A percentile compares a stretch with the other conserved stretches of the same genome.
Conservation (phyloP, 139 green algal genomes). For the Chlorella sp. region DNA sequence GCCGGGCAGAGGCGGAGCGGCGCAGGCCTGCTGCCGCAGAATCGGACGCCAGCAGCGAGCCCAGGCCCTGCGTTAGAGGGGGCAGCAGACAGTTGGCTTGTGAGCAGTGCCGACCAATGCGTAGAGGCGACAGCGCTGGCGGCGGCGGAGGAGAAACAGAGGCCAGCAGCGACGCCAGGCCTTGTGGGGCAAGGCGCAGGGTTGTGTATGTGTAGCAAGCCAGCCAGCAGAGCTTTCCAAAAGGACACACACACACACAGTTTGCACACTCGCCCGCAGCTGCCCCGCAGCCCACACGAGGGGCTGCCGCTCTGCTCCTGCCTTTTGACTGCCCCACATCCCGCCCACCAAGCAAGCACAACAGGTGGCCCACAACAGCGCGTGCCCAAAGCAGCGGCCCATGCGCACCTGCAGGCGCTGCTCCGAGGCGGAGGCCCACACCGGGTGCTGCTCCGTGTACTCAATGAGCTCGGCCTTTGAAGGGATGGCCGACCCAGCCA, state of each 20-base stretch:
- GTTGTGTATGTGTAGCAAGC: no score
- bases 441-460: conserved; percentile 47
- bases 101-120: no score
- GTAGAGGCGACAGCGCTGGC: no score
- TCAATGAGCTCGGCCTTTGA: conserved; percentile 42
- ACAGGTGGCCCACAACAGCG: not conserved
- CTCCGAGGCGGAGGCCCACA: conserved; percentile 8
- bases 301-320: no score
- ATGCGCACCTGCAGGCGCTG: conserved; percentile 25
- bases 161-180: no score
- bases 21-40: not conserved
- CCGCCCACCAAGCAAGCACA: not conserved
- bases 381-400: not conserved
- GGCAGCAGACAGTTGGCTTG: no score
- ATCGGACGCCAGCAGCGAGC: conserved; percentile 6
- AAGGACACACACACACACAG: no score
- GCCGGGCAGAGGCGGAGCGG: not conserved
- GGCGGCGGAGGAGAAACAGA: not conserved
- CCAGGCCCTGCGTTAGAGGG: conserved; percentile 41
- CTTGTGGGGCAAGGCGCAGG: no score
- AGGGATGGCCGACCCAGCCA: conserved; percentile 30
- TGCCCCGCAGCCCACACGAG: no score
- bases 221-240: no score
- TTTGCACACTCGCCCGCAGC: no score
- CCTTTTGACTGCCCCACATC: not conserved